Evolutionary conservation across 2,329 filamentous ascomycete genomes (phyloP), one percentile per base, ranked within the genome.

Genomic region (Trichoderma aggressivum): DNA sequence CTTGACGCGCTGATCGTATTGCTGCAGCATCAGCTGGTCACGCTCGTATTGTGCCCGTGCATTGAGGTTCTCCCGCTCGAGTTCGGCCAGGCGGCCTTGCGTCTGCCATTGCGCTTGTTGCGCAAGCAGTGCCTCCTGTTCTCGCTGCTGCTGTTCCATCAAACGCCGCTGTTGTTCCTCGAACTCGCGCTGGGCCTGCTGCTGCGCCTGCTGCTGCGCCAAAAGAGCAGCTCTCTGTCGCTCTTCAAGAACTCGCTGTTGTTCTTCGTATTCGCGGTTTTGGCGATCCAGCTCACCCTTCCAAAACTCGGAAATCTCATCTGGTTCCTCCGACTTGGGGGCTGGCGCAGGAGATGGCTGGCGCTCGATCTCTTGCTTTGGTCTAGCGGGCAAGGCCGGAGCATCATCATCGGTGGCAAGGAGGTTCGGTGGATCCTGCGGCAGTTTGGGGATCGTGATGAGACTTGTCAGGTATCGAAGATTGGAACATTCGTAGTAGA

Each of bases 401-500:
- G 92, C 91, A 63, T 91, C 88, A 68, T 95, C 94, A 73, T 97
- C 94, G 77, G 97, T 94, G 24, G 90, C 89, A 18, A 98, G 86
- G 50, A 98, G 86, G 77, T 93, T 98, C 0, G 96, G 96, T 0
- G 96, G 93, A 70, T 98, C 94, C 82, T 97, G 93, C 0, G 96
- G 94, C 64, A 99, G 88, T 81, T 98, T 98, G 1, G 96, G 96
- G 7, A 99, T 94, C 2, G 94, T 97, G 78, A 99, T 98, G 65
- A 99, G 86, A 77, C 94, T 97, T 16, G 96, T 99, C 62, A 99
- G 87, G 80, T 99, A 99, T 76, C 96, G 92, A 70, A 99, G 87
- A 81, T 98, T 99, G 12, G 96, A 98, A 82, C 96, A 99, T 83
- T 99, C 96, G 82, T 98, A 98, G 84, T 99, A 99, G 83, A 98